Evolutionary conservation across 768 basidiomycete genomes (phyloP), one percentile per base, ranked within the genome.

Genomic region (Pisolithus microcarpus): DNA sequence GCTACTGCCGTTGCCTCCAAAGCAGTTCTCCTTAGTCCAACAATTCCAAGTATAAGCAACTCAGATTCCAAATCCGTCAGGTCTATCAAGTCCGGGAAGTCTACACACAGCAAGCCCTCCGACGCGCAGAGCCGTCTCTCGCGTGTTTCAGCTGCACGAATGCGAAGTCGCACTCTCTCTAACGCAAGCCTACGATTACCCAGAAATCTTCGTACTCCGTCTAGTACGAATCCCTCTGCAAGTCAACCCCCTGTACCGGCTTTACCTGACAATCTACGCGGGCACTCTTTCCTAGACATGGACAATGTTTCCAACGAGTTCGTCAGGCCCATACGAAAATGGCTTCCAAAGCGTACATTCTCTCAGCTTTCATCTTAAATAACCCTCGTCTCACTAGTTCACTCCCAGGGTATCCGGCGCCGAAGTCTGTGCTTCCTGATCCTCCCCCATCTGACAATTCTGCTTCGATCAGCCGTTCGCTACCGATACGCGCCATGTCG

Each of bases 101-200:
- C 66, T 2, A 58, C 52, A 0, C 61, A 60, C 13, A 66, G 66
- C 21, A 58, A 55, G 36, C 58, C 54, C 2, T 65, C 58, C 24
- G 53, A 63, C 19, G 57, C 59, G 5, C 58, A 61, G 13, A 74
- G 70, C 46, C 61, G 71, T 30, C 24, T 62, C 31, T 72, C 72
- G 36, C 72, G 75, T 7, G 73, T 90, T 3, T 75, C 75, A 5
- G 82, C 87, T 5, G 87, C 88, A 1, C 77, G 79, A 51, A 76
- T 70, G 52, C 76, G 86, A 38, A 85, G 83, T 62, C 71, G 73
- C 39, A 74, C 84, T 1, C 73, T 79, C 7, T 86, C 85, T 5
- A 79, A 82, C 56, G 76, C 79, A 21, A 87, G 84, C 59, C 67
- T 90, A 7, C 78, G 87, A 1, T 68, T 87, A 21, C 82, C 79